Percentiles rank a stretch among this genome's conserved stretches.
Conservation (phyloP, 2,329 filamentous ascomycete species). For the Verticillium longisporum region DNA sequence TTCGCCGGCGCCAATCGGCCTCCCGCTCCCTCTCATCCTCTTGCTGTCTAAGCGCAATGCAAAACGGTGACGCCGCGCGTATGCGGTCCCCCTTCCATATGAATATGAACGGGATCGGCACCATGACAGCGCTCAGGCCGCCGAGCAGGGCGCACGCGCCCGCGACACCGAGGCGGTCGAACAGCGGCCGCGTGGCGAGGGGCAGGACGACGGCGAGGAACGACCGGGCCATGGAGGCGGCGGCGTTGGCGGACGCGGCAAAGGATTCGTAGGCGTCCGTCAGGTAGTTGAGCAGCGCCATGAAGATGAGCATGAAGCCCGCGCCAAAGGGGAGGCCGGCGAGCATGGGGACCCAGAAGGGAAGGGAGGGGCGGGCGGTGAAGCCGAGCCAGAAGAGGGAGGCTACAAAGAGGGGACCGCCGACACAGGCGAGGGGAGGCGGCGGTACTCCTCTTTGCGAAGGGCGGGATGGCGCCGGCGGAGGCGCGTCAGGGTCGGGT, state of each 20-base stretch:
- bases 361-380: constrained; percentile 38
- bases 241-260: constrained; percentile 26
- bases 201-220: constrained; percentile 37
- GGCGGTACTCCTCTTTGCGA: constrained; percentile 59
- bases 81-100: constrained; percentile 49
- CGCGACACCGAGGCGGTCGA: constrained; percentile 35
- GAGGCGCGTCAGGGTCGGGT: constrained; percentile 44
- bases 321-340: constrained; percentile 56
- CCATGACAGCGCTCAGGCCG: constrained; percentile 42
- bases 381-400: constrained; percentile 58
- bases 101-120: constrained; percentile 43
- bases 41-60: constrained; percentile 47
- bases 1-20: constrained; percentile 26
- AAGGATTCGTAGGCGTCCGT: constrained; percentile 63
- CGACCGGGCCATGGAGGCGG: constrained; percentile 11
- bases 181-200: constrained; percentile 46
- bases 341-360: constrained; percentile 50
- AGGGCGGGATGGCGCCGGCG: constrained; percentile 36
- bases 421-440: constrained; percentile 64
- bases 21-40: constrained; percentile 38
- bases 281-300: constrained; percentile 57
- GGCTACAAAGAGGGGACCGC: constrained; percentile 55
- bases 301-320: constrained; percentile 57
- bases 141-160: constrained; percentile 48
- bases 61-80: constrained; percentile 52